Evolutionary conservation across 345 rosid species (phyloP), one percentile per base, ranked within the genome.

Genomic region (Populus ilicifolia): DNA sequence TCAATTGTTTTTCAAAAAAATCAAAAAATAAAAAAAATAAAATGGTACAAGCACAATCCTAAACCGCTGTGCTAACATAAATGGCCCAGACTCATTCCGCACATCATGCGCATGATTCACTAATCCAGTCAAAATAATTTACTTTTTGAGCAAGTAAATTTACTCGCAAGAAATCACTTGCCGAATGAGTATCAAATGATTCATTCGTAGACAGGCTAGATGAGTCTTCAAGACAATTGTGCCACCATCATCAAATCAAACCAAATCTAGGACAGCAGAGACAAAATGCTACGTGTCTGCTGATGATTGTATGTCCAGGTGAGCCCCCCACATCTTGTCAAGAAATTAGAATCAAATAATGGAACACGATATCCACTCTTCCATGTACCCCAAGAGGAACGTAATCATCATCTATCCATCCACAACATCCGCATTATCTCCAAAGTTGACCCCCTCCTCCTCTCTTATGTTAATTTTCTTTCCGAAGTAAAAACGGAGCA

Each of bases 181-280:
- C 13, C n/a, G 25, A 17, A 48, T 4, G 52, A 14, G 30, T 27
- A 20, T 27, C 29, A 27, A 27, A 27, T 27, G 29, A 27, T 27
- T 27, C 29, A 0, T 27, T 27, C 29, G 29, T 27, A 27, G 29
- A 27, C 29, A 27, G 1, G 29, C 29, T 27, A 27, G 29, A 27
- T 27, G 1, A 27, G 29, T 11, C 18, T 52, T 4, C 2, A 25
- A 21, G 41, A 71, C n/a, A 44, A 39, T 2, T 1, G 39, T 25
- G 83, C 67, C 27, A 73, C 80, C 84, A 76, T 73, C 85, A 73
- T 82, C 83, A 78, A 73, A 86, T 82, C 85, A 70, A 66, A 38
- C 67, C 33, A 81, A 81, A 83, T 83, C 88, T 25, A 67, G 39
- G 44, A 82, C 86, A 79, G 77, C 85, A 3, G 2, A 44, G 70